Conservation (phyloP, 352 stramenopile species). For the Phytophthora palmivora region DNA sequence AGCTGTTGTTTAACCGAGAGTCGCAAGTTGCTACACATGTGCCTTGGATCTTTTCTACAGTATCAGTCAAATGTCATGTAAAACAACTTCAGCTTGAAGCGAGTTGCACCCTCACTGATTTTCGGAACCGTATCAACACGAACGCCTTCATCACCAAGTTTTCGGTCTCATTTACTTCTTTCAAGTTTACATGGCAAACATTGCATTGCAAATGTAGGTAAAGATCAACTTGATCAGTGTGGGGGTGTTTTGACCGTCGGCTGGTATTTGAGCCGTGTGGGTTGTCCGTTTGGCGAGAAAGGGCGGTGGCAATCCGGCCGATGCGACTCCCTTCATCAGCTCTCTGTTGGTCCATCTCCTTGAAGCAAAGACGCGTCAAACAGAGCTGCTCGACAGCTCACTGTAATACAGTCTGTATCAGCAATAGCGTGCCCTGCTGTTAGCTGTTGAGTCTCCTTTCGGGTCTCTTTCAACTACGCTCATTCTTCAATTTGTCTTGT, state of each 20-base stretch:
- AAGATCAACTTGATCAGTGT: neutral
- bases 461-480: neutral
- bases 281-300: constrained; percentile 19
- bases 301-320: constrained; percentile 2
- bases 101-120: too few relatives aligned
- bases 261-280: constrained; percentile 6
- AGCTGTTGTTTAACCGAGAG: too few relatives aligned
- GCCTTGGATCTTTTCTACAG: too few relatives aligned
- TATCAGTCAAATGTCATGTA: too few relatives aligned
- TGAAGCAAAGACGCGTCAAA: constrained; percentile 28
- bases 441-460: constrained; percentile 1
- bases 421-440: neutral
- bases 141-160: too few relatives aligned
- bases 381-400: constrained; percentile 14
- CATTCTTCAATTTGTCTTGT: constrained; percentile 32
- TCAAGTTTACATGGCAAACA: neutral
- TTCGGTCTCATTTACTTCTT: neutral
- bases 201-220: too few relatives aligned
- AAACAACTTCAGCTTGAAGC: too few relatives aligned
- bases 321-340: constrained; percentile 23
- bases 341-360: constrained; percentile 33
- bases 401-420: too few relatives aligned
- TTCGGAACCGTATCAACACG: too few relatives aligned
- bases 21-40: too few relatives aligned
- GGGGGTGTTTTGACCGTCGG: constrained; percentile 6